Evolutionary conservation across 2,329 filamentous ascomycete species (phyloP), one percentile per base, ranked within the genome.

Genomic region (Triangularia setosa): DNA sequence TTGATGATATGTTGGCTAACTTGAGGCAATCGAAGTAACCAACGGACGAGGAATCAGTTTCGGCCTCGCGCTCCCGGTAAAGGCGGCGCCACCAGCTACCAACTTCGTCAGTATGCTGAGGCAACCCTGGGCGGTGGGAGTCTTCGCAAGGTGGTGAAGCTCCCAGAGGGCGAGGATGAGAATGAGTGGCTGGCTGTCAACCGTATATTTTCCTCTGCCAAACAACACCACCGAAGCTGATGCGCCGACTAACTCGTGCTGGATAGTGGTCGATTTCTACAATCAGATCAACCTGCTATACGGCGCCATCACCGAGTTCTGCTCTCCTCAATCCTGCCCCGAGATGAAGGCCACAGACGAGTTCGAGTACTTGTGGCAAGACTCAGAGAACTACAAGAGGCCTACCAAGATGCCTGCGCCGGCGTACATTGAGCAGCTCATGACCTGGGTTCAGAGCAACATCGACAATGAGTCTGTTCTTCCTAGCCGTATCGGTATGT

Each of bases 281-380:
- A 99, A 99, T 82, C 95, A 99, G 79, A 96, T 99, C 83, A 99
- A 99, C 80, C 86, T 99, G 35, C 89, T 99, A 65, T 99, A 99
- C 77, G 96, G 96, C 65, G 95, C 95, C 70, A 99, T 99, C 75
- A 99, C 95, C 65, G 95, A 99, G 76, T 99, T 99, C 79, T 99
- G 95, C 83, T 98, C 95, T 25, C 94, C 95, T 30, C 90, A 95
- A 76, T 93, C 93, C 69, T 99, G 95, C 77, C 95, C 95, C 0
- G 95, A 98, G 80, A 99, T 99, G 95, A 99, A 99, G 79, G 95
- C 95, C n/a, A 99, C 95, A 9, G 96, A 99, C 80, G 95, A 99
- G 90, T 99, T 98, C 78, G 95, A 99, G 78, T 99, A 99, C 78
- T 89, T 99, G 70, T 99, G 95, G 95, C 95, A 99, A 80, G 94